Base-by-base conservation (phyloP, 768 basidiomycete genomes). In the Russula emetica region DNA sequence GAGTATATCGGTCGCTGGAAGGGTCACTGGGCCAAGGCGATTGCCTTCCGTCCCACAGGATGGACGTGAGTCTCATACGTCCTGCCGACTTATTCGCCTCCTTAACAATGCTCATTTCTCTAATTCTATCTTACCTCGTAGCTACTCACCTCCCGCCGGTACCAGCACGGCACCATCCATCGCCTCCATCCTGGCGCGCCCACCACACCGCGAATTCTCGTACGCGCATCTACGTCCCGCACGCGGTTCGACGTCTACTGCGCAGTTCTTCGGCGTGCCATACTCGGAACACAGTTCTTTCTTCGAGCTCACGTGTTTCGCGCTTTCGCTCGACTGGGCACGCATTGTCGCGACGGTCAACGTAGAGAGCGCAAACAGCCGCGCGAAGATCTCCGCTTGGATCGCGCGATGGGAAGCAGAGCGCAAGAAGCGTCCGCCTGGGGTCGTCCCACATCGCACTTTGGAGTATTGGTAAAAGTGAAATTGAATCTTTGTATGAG, bases 271-370 rank as follows among this genome's bases (percentile, higher is more conserved):
- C 70, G 89, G 91, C 58, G 86, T 92, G 60, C 90, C 87, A 11
- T 98, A 98, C 72, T 98, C 94, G 6, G 97, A 98, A 72, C 96
- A 98, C 73, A 93, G 91, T 36, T 94, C 91, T 38, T 98, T 98
- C 75, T 92, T 91, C 70, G 96, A 98, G 75, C 79, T 96, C 67
- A 96, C 94, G 13, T 95, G 93, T 73, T 98, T 98, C 73, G 93
- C 94, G 5, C 82, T 98, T 75, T 93, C 91, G 22, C 79, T 94
- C 49, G 83, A 85, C 66, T 96, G 86, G 88, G 80, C 76, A 0
- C 87, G 85, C 72, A 96, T 98, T 82, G 95, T 98, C 70, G 91
- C 97, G 11, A 98, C 97, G 0, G 97, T 95, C 44, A 96, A 94
- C 68, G 86, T 95, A 2, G 89, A 86, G 22, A 91, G 79, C 63